These are phyloP conservation scores for Rhizopus sp. DNA, from an alignment of 371 early-diverging fungal species.

Conservation along the genomic window DNA sequence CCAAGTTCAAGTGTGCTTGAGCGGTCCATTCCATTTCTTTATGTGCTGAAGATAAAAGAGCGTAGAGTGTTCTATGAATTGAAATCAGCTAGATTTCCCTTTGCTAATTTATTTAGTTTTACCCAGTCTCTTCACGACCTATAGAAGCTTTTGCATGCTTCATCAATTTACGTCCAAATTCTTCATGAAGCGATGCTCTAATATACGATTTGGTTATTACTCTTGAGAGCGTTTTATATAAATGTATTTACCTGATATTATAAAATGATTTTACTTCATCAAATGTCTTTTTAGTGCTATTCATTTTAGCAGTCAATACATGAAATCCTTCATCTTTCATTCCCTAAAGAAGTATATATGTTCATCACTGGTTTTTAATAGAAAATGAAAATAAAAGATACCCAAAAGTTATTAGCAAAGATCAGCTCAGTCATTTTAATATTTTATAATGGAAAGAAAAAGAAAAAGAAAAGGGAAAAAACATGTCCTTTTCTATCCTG, in stretches of 20 bases:
- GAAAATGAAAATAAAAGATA: slow-evolving; percentile 7
- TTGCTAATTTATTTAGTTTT: slow-evolving; percentile 4
- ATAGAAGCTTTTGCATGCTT: slow-evolving; percentile 78
- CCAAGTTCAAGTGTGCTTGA: slow-evolving; percentile 76
- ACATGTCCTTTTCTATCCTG: not conserved
- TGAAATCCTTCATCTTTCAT: slow-evolving; percentile 86
- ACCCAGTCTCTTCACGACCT: slow-evolving; percentile 91
- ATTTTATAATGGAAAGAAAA: not conserved
- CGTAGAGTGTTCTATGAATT: slow-evolving; percentile 60
- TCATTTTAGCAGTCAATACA: slow-evolving; percentile 79
- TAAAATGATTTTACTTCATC: slow-evolving; percentile 67
- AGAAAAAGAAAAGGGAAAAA: not conserved
- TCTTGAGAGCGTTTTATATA: not conserved
- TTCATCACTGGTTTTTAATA: not conserved
- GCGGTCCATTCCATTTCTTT: slow-evolving; percentile 80
- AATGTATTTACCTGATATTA: slow-evolving; percentile 27
- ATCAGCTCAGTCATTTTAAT: slow-evolving; percentile 13
- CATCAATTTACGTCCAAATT: slow-evolving; percentile 78
- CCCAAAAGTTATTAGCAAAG: slow-evolving; percentile 54
- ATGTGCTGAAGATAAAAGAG: slow-evolving; percentile 69
- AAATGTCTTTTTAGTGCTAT: slow-evolving; percentile 82
- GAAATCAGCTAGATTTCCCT: not conserved
- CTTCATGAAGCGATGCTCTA: slow-evolving; percentile 86
- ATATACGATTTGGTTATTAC: slow-evolving; percentile 13
- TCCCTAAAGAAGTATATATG: slow-evolving; percentile 57